phyloP scores from a whole-genome alignment of 345 rosid species.

The Psidium friedrichsthalianum region DNA sequence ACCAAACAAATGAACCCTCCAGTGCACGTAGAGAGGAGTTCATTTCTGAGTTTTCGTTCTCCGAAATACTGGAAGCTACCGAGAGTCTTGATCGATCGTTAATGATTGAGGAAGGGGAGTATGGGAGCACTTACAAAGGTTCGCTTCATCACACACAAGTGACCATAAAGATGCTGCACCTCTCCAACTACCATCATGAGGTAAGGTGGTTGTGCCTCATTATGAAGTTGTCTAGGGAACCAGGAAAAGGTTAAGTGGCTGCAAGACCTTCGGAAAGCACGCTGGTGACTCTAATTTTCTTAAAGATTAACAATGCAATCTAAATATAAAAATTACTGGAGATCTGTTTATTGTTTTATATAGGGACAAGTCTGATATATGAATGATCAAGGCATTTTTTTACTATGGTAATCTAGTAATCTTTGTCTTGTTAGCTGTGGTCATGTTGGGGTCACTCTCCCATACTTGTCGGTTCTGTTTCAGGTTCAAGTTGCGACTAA shows the following conservation, averaged over 20 bases:
- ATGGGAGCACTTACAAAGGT: slow-evolving; percentile 24
- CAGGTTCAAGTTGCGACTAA: slow-evolving; percentile 72
- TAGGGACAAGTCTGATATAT: background rate
- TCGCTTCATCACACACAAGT: slow-evolving; percentile 21
- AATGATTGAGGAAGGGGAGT: slow-evolving; percentile 19
- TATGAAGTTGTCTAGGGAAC: background rate
- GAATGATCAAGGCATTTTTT: background rate
- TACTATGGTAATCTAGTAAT: background rate
- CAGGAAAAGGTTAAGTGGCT: background rate
- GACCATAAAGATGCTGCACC: slow-evolving; percentile 23
- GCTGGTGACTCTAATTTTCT: background rate
- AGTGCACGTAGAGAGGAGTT: slow-evolving; percentile 4
- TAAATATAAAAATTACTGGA: background rate
- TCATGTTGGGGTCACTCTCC: background rate
- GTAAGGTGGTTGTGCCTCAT: slow-evolving; percentile 4
- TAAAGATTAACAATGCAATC: background rate
- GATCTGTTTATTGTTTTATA: background rate
- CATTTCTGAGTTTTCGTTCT: slow-evolving; percentile 9
- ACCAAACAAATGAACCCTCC: slow-evolving; percentile 11
- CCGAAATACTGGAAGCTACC: slow-evolving; percentile 29
- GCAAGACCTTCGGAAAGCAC: background rate
- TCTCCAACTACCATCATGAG: slow-evolving; percentile 15
- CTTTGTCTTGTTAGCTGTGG: background rate
- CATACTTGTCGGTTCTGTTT: background rate
- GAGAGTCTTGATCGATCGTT: slow-evolving; percentile 8